A percentile compares a stretch with the other conserved stretches of the same genome.
phyloP scores from a whole-genome alignment of 2,329 filamentous ascomycete species.

The Stemphylium vesicarium region DNA sequence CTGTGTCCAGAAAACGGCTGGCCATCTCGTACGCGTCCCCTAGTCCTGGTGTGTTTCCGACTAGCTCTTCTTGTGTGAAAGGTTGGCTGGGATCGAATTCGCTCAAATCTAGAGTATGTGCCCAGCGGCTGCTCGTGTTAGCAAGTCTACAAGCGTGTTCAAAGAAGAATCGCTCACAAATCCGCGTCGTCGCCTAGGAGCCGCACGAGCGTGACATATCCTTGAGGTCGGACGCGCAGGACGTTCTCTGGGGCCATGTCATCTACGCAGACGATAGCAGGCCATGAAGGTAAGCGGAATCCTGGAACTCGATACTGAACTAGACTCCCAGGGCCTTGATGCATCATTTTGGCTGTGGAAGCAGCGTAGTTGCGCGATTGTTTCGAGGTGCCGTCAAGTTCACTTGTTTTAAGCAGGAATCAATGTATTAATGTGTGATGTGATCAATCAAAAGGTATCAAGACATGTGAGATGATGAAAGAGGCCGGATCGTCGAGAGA shows the following conservation, averaged over 20 bases:
- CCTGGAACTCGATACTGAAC: conserved; percentile 13
- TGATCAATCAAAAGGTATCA: too few species aligned
- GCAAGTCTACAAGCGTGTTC: background rate
- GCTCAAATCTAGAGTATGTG: conserved; percentile 14
- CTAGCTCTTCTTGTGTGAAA: background rate
- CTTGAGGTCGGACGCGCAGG: conserved; percentile 13
- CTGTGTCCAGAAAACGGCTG: background rate
- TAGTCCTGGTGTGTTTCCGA: conserved; percentile 11
- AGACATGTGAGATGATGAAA: too few species aligned
- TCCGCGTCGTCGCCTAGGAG: conserved; percentile 14
- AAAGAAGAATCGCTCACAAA: conserved; percentile 16
- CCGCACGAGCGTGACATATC: conserved; percentile 21
- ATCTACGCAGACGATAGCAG: conserved; percentile 29
- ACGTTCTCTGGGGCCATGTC: conserved; percentile 20
- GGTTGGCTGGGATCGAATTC: conserved; percentile 19
- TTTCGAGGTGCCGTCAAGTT: background rate
- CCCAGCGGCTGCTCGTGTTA: conserved; percentile 29
- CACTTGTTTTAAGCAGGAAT: background rate
- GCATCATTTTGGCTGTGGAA: background rate
- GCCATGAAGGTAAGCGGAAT: conserved; percentile 17
- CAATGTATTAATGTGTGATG: background rate
- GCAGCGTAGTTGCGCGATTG: background rate
- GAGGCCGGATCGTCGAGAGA: background rate
- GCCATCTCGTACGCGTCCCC: conserved; percentile 18
- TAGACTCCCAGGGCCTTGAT: conserved; percentile 11